These are phyloP conservation scores for Penicillium dipodomyicola DNA, from an alignment of 495 filamentous ascomycete species.

Conservation along the genomic window DNA sequence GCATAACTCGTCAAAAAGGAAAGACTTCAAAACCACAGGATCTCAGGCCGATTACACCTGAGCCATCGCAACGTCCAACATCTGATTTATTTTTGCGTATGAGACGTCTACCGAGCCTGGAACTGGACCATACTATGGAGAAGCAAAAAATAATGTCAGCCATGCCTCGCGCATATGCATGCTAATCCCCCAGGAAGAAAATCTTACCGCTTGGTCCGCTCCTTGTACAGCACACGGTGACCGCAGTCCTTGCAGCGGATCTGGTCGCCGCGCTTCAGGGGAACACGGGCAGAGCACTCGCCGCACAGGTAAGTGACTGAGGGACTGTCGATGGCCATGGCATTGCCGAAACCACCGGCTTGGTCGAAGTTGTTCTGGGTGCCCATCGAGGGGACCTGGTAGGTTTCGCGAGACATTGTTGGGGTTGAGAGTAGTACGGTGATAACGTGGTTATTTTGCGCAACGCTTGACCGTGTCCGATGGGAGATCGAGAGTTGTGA, in stretches of 20 bases:
- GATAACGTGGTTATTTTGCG: neutral
- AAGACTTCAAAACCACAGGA: constrained; percentile 12
- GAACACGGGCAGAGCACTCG: constrained; percentile 82
- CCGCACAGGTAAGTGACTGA: constrained; percentile 86
- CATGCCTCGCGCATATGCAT: constrained; percentile 10
- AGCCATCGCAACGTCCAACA: neutral
- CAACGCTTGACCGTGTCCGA: neutral
- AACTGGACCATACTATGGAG: constrained; percentile 89
- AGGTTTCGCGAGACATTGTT: constrained; percentile 51
- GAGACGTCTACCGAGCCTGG: constrained; percentile 68
- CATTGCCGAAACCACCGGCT: constrained; percentile 21
- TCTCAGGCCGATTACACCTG: constrained; percentile 12
- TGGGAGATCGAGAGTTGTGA: neutral
- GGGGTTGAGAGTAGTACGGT: neutral
- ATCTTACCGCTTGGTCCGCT: constrained; percentile 89
- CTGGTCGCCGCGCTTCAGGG: constrained; percentile 77
- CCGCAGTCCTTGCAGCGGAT: constrained; percentile 97
- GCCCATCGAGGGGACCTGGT: constrained; percentile 46
- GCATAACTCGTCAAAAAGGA: constrained; percentile 25
- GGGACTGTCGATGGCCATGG: constrained; percentile 36
- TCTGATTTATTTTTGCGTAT: neutral
- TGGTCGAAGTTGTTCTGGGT: constrained; percentile 42
- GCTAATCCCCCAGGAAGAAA: constrained; percentile 1
- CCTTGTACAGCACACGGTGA: constrained; percentile 94
- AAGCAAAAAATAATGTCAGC: constrained; percentile 17